Percentiles rank a stretch among this genome's conserved stretches.
These are phyloP conservation scores for Zopfia rhizophila DNA, from an alignment of 2,329 filamentous ascomycete species.

Conservation along the genomic window DNA sequence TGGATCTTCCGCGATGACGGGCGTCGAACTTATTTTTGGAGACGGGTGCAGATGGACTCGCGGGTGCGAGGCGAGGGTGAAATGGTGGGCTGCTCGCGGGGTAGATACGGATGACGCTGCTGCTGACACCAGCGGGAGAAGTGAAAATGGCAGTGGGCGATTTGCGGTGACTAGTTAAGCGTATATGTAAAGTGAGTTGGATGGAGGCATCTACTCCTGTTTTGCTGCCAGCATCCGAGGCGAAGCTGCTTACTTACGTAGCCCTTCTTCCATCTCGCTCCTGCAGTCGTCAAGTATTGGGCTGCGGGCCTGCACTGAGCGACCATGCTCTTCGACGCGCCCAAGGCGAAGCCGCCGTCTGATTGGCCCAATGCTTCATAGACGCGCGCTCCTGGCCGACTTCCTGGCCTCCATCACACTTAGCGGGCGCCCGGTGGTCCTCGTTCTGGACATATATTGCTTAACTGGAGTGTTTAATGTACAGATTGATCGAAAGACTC, in stretches of 20 bases:
- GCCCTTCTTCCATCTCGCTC: slow-evolving; percentile 23
- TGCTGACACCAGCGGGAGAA: slow-evolving; percentile 9
- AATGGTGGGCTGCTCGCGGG: slow-evolving; percentile 27
- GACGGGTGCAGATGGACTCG: slow-evolving; percentile 30
- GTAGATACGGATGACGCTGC: slow-evolving; percentile 29
- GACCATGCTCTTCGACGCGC: slow-evolving; percentile 12
- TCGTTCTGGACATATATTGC: background rate
- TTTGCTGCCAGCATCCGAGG: slow-evolving; percentile 23
- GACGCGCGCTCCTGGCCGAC: slow-evolving; percentile 45
- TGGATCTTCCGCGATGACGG: slow-evolving; percentile 35
- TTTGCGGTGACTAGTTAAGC: slow-evolving; percentile 13
- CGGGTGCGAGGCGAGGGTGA: slow-evolving; percentile 23
- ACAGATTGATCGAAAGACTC: slow-evolving; percentile 3
- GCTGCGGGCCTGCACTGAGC: slow-evolving; percentile 26
- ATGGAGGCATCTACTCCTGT: too few species aligned
- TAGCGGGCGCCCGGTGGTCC: slow-evolving; percentile 40
- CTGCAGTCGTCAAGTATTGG: slow-evolving; percentile 28
- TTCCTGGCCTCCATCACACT: slow-evolving; percentile 43
- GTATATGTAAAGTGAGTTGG: slow-evolving; percentile 20
- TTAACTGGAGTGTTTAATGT: slow-evolving; percentile 12
- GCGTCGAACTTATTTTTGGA: slow-evolving; percentile 35
- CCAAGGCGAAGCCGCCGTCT: slow-evolving; percentile 2
- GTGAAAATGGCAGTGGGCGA: slow-evolving; percentile 9
- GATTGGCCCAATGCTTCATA: slow-evolving; percentile 19
- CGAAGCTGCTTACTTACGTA: slow-evolving; percentile 40